A percentile compares a stretch with the other conserved stretches of the same genome.
phyloP scores from a whole-genome alignment of 352 stramenopile species.

The Aphanomyces astaci region DNA sequence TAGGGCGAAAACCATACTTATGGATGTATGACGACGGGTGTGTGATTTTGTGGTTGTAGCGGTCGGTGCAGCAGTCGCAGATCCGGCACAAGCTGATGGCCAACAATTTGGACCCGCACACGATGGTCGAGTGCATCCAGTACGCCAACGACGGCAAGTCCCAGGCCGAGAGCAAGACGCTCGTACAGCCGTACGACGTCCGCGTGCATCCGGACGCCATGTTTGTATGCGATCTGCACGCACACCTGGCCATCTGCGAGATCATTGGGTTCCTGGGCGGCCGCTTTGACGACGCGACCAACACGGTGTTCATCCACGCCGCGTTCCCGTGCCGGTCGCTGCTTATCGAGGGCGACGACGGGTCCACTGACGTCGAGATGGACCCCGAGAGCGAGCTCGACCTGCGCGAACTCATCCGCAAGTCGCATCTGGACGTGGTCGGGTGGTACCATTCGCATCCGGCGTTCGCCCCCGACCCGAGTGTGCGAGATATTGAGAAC shows the following conservation, averaged over 20 bases:
- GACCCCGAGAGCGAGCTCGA: constrained; percentile 89
- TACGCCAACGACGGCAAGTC: constrained; percentile 35
- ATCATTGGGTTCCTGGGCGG: constrained; percentile 93
- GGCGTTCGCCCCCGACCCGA: constrained; percentile 88
- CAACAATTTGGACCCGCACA: constrained; percentile 65
- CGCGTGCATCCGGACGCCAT: constrained; percentile 82
- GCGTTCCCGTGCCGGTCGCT: constrained; percentile 89
- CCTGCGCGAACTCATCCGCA: constrained; percentile 83
- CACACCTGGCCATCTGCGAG: constrained; percentile 88
- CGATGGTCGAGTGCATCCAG: constrained; percentile 75
- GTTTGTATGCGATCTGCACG: constrained; percentile 90
- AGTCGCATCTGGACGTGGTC: constrained; percentile 84
- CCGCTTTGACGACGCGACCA: constrained; percentile 70
- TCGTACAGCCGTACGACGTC: constrained; percentile 80
- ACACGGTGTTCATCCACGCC: constrained; percentile 87
- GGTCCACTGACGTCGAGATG: constrained; percentile 93
- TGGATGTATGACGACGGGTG: not conserved
- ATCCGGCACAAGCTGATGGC: constrained; percentile 67
- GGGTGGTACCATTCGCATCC: constrained; percentile 95
- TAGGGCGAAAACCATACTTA: not conserved
- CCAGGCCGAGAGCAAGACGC: constrained; percentile 14
- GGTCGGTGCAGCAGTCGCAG: constrained; percentile 69
- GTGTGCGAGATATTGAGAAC: constrained; percentile 91
- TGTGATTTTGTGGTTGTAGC: constrained; percentile 1
- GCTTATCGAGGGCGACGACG: constrained; percentile 82